Evolutionary conservation across 2,329 filamentous ascomycete genomes (phyloP), one percentile per base, ranked within the genome.

Genomic region (Sclerotinia glacialis): DNA sequence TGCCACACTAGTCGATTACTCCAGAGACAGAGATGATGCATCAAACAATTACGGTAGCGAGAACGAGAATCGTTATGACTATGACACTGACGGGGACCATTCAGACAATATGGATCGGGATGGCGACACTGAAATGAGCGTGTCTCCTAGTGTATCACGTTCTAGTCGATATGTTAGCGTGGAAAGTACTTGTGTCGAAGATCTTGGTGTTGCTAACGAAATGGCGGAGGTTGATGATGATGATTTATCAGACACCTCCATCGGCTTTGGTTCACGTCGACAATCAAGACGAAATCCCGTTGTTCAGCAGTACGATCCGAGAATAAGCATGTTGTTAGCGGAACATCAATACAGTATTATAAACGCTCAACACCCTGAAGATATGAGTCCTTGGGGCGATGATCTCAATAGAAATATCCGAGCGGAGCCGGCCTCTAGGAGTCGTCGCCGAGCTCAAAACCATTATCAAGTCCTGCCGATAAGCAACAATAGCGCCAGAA

Each of bases 71-170:
- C 14, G 16, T 44, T 54, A 61, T 31, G 64, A 63, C 12, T 65
- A 58, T 34, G 31, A 49, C 12, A 54, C 42, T 46, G 46, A 73
- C 53, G 74, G 72, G 55, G 70, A 73, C 28, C 69, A 71, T 42
- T 73, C 69, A 11, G 23, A 58, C 34, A 65, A 60, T 42, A 75
- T 71, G 58, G 76, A 78, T 65, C 55, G 67, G 12, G 76, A 78
- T 65, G 76, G 76, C 18, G 76, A 78, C 60, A 75, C 76, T 42
- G 75, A 77, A 60, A 78, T 78, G 76, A 75, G 70, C 59, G 69
- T 68, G 5, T 74, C 74, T 1, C 71, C 74, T 14, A 56, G 61
- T 59, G 56, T 60, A 52, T 69, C 69, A 31, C 67, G 69, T 42
- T 65, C 58, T 26, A 68, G 54, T 60, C 66, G 62, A 52, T 56